A percentile compares a stretch with the other conserved stretches of the same genome.
phyloP scores from a whole-genome alignment of 2,329 filamentous ascomycete species.

The Salinomyces thailandicus region DNA sequence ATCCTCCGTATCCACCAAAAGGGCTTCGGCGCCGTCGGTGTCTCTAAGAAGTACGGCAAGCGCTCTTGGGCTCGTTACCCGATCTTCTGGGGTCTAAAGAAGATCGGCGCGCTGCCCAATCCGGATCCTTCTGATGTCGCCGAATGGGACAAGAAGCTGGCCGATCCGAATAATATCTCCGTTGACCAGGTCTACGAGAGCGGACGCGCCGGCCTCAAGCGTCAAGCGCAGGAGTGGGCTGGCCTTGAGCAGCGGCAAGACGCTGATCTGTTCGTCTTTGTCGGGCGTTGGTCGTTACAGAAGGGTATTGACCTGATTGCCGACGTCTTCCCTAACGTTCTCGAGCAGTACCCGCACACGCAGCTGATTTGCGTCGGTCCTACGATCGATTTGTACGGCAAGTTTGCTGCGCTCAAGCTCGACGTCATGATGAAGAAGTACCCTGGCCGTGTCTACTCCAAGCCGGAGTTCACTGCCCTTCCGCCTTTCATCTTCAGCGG shows the following conservation, averaged over 20 bases:
- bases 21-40: constrained; percentile 57
- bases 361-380: constrained; percentile 56
- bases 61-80: constrained; percentile 56
- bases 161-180: constrained; percentile 39
- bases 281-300: constrained; percentile 59
- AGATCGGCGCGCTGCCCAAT: constrained; percentile 53
- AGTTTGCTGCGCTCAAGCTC: constrained; percentile 56
- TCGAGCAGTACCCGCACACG: constrained; percentile 49
- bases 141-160: constrained; percentile 47
- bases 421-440: constrained; percentile 55
- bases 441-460: constrained; percentile 55
- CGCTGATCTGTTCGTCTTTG: constrained; percentile 57
- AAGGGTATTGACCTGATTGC: constrained; percentile 60
- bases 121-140: constrained; percentile 56
- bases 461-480: constrained; percentile 56
- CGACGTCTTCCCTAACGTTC: constrained; percentile 53
- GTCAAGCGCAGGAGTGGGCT: constrained; percentile 58
- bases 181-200: constrained; percentile 48
- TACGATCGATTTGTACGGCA: constrained; percentile 57
- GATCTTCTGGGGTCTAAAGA: constrained; percentile 57
- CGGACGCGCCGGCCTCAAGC: constrained; percentile 42
- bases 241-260: constrained; percentile 50
- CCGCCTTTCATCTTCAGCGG: constrained; percentile 59
- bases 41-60: constrained; percentile 58
- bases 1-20: constrained; percentile 57